phyloP scores from a whole-genome alignment of 2,329 filamentous ascomycete species.

The Zarea fungicola region DNA sequence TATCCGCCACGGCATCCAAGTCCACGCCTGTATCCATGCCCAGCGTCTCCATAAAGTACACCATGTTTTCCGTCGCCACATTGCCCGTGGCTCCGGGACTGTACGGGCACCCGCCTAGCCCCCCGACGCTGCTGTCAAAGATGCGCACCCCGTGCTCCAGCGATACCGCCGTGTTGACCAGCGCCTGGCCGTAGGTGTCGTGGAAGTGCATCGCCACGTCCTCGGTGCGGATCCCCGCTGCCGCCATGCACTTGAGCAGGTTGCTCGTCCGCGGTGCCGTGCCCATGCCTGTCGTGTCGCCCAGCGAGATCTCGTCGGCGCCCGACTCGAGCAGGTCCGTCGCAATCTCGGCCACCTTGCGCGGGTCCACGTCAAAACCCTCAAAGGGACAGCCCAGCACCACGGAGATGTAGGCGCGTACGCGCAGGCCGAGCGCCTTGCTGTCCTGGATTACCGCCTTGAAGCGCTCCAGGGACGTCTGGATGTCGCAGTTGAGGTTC shows the following conservation, averaged over 20 bases:
- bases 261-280: slow-evolving; percentile 66
- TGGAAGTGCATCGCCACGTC: slow-evolving; percentile 83
- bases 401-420: slow-evolving; percentile 75
- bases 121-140: slow-evolving; percentile 76
- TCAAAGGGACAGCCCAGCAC: slow-evolving; percentile 77
- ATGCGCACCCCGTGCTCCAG: slow-evolving; percentile 72
- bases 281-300: slow-evolving; percentile 88
- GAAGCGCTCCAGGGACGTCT: slow-evolving; percentile 67
- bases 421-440: slow-evolving; percentile 59
- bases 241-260: slow-evolving; percentile 58
- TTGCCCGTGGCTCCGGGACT: slow-evolving; percentile 83
- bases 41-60: slow-evolving; percentile 70
- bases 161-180: slow-evolving; percentile 75
- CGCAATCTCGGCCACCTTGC: slow-evolving; percentile 61
- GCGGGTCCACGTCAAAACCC: slow-evolving; percentile 58
- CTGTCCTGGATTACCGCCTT: slow-evolving; percentile 63
- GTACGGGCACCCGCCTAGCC: slow-evolving; percentile 80
- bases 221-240: slow-evolving; percentile 62
- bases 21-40: slow-evolving; percentile 72
- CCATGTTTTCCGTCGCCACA: slow-evolving; percentile 77
- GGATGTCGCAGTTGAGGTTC: slow-evolving; percentile 78
- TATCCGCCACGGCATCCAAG: slow-evolving; percentile 58
- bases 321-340: slow-evolving; percentile 74
- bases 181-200: slow-evolving; percentile 79
- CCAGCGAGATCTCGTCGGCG: slow-evolving; percentile 83